Percentiles rank a stretch among this genome's conserved stretches.
Conservation (phyloP, 1,139 yeast species). For the Saccharomyces hybrid region DNA sequence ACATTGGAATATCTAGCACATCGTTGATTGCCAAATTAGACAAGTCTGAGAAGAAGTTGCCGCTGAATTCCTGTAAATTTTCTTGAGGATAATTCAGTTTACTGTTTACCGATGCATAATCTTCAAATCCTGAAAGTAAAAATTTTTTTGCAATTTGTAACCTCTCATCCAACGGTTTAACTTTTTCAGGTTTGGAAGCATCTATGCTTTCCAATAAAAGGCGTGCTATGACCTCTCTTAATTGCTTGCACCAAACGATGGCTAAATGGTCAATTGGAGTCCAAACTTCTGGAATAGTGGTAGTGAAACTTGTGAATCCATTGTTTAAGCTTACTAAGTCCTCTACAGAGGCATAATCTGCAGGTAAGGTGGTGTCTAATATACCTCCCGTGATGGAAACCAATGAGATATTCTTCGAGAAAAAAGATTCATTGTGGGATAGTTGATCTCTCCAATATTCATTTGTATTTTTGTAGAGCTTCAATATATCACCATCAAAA, state of each 20-base stretch:
- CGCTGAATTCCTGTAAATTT: not conserved
- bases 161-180: slow-evolving; percentile 45
- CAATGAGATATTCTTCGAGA: slow-evolving; percentile 41
- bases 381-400: slow-evolving; percentile 91
- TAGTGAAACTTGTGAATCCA: slow-evolving; percentile 78
- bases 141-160: slow-evolving; percentile 47
- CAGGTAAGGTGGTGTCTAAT: slow-evolving; percentile 75
- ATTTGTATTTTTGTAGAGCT: slow-evolving; percentile 66
- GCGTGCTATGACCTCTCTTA: slow-evolving; percentile 56
- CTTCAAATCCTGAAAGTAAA: slow-evolving; percentile 56
- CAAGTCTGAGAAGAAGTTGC: not conserved
- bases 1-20: not conserved
- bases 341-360: slow-evolving; percentile 80
- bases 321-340: slow-evolving; percentile 62
- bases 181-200: slow-evolving; percentile 36
- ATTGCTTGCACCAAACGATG: slow-evolving; percentile 93
- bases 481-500: slow-evolving; percentile 80
- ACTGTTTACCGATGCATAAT: slow-evolving; percentile 11
- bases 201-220: slow-evolving; percentile 57
- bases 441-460: slow-evolving; percentile 72
- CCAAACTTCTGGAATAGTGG: slow-evolving; percentile 90
- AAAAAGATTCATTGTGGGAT: slow-evolving; percentile 23
- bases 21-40: not conserved
- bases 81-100: not conserved
- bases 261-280: slow-evolving; percentile 93